Evolutionary conservation across 768 basidiomycete genomes (phyloP), one percentile per base, ranked within the genome.

Genomic region (Suillus plorans): DNA sequence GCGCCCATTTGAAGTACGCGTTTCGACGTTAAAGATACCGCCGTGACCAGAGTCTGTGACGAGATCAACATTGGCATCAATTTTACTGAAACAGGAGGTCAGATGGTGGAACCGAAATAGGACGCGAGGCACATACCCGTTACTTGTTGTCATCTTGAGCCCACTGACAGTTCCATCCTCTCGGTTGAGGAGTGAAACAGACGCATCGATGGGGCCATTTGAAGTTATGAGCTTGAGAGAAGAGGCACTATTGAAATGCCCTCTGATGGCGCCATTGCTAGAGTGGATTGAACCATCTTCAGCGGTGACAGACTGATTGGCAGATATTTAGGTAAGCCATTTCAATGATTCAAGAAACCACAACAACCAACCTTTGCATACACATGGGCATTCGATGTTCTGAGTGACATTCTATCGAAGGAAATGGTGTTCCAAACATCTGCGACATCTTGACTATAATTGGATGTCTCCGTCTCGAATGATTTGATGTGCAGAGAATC

Each of bases 221-320:
- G 77, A 67, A n/a, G 78, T 79, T 20, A 49, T 34, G 31, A 84
- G 65, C 12, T 45, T 56, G 34, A 88, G 73, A 4, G 73, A 72
- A 1, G 77, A 72, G 16, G 74, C 69, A 4, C 76, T 73, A 34
- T 77, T 77, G 71, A 80, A 84, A 20, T 63, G 66, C 3, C 87
- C 87, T 3, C 65, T 68, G 41, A 89, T 84, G 9, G 67, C 69
- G n/a, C 79, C 80, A 58, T 85, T 86, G 7, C 77, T 67, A 2
- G 82, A 83, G n/a, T 64, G 60, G 60, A 83, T 69, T 13, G 53
- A 37, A 7, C 72, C 77, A 28, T 60, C 34, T 1, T 67, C 67
- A 5, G 73, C 75, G n/a, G 69, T 69, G 50, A 81, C 60, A 37
- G 76, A 76, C 83, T 83, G 28, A 18, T 45, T 9, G 18, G 2